Evolutionary conservation across 306 rosid species (phyloP).

Genomic region (Prunus persica): Prunus_persica_NCBIv2 NC_034011.1:21334001-21334500

Average conservation of each 20-base stretch:
- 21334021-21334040: conserved; percentile 4
- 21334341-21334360: background rate
- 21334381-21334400: background rate
- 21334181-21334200: conserved; percentile 74
- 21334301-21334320: background rate
- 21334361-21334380: background rate
- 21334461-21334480: background rate
- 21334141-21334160: conserved; percentile 79
- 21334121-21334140: conserved; percentile 81
- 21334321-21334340: background rate
- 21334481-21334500: background rate
- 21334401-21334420: background rate
- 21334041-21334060: background rate
- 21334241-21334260: conserved; percentile 44
- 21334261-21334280: background rate
- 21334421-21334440: background rate
- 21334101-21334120: conserved; percentile 38
- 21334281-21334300: conserved; percentile 16
- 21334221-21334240: conserved; percentile 94
- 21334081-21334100: background rate
- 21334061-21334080: background rate
- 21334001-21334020: background rate
- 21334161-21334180: conserved; percentile 85
- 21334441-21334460: background rate
- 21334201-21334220: conserved; percentile 86